Evolutionary conservation across 441 rosid species (phyloP).

Genomic region (Hura crepitans): DNA sequence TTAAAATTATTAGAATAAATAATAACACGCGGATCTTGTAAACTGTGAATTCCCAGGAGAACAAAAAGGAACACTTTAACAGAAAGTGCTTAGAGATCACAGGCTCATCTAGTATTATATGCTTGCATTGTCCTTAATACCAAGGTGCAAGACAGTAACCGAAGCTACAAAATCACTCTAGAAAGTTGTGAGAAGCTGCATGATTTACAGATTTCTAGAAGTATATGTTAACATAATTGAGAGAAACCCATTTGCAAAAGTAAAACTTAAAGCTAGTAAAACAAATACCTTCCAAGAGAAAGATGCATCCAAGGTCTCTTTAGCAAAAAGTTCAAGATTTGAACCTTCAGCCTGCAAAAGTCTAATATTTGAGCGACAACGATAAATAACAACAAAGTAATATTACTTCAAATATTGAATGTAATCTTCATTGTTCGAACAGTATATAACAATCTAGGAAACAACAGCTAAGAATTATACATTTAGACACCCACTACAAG

Average conservation of each 20-base stretch:
- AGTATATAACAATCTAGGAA: neutral
- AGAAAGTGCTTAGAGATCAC: neutral
- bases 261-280: neutral
- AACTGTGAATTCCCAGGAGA: neutral
- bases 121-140: neutral
- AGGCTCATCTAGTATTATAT: neutral
- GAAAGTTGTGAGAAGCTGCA: neutral
- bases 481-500: neutral
- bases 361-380: neutral
- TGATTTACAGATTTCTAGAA: neutral
- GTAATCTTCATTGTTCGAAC: neutral
- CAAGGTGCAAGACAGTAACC: neutral
- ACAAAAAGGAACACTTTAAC: neutral
- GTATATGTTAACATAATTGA: too few species aligned
- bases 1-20: neutral
- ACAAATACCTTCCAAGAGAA: slow-evolving; percentile 64
- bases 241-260: neutral
- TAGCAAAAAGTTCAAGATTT: slow-evolving; percentile 47
- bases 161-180: neutral
- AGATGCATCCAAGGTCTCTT: slow-evolving; percentile 51
- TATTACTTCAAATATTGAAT: neutral
- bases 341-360: slow-evolving; percentile 58
- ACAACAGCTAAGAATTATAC: neutral
- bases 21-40: too few species aligned
- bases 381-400: neutral